Base-by-base conservation (phyloP, 2,329 filamentous ascomycete genomes). In the Botrytis byssoidea region DNA sequence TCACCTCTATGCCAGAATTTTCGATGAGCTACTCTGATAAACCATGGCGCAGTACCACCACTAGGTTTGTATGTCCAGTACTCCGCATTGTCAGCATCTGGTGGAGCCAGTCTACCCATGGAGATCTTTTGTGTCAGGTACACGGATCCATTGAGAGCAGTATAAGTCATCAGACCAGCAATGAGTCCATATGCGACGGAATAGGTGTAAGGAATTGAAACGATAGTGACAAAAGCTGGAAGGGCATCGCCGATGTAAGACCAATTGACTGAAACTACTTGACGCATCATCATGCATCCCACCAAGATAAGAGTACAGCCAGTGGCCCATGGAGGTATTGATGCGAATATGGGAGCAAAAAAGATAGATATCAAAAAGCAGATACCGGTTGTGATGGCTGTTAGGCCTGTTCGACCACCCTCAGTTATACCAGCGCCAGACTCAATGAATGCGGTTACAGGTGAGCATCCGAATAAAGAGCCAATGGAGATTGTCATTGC, bases 161-260 rank as follows among this genome's bases (percentile, higher is more conserved):
- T 84, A 79, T 89, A 89, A 25, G 85, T 85, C 79, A 87, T 82
- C 77, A 89, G 86, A 61, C 88, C 87, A 70, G 88, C 91, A 77
- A 94, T 93, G 42, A 94, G 87, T 29, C 92, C 92, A 76, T 94
- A 93, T 12, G 92, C 91, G 66, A 93, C 92, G 70, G 90, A 92
- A 85, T 93, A 94, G 76, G 89, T 93, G 80, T 94, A 93, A 0
- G 92, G 92, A 84, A 94, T 94, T 72, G 93, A 88, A 2, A 89
- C 88, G 77, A 94, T 89, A 7, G 92, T 93, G 46, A 94, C 85
- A 82, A 94, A 94, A 0, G 92, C 93, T 0, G 92, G 92, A 4
- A 94, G 85, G 0, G 92, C 90, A 75, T 94, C 92, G 68, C 92
- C 92, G 70, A 93, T 89, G 77, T 93, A 94, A 32, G 85, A 84